Evolutionary conservation across 352 stramenopile species (phyloP).

Genomic region (Globisporangium recalcitrans): DNA sequence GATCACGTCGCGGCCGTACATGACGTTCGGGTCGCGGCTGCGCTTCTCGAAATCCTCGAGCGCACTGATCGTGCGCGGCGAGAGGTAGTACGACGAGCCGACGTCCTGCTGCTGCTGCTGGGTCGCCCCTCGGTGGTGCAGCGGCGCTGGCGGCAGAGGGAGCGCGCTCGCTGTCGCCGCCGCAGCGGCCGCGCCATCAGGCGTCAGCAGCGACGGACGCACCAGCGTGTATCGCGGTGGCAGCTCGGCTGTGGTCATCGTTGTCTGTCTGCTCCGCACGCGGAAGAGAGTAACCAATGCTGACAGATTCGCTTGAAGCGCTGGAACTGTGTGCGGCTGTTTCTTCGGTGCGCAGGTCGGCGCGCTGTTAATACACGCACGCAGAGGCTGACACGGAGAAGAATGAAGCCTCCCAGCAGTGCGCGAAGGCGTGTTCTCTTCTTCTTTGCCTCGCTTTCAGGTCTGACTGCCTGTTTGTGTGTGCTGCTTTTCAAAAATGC

Average conservation of each 20-base stretch:
- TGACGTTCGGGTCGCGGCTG: constrained; percentile 27
- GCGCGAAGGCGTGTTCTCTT: neutral
- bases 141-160: constrained; percentile 21
- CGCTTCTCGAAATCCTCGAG: constrained; percentile 24
- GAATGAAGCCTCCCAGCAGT: neutral
- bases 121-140: constrained; percentile 5
- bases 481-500: constrained; percentile 2
- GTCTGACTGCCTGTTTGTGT: constrained; percentile 7
- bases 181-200: constrained; percentile 7
- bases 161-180: constrained; percentile 14
- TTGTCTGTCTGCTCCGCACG: neutral
- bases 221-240: constrained; percentile 15
- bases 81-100: constrained; percentile 18
- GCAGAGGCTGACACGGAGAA: neutral
- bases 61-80: constrained; percentile 24
- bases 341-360: neutral
- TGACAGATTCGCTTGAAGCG: neutral
- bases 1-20: constrained; percentile 69
- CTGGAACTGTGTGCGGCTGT: neutral
- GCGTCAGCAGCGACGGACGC: constrained; percentile 13
- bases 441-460: neutral
- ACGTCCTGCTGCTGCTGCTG: constrained; percentile 11
- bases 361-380: neutral
- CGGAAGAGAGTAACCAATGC: neutral
- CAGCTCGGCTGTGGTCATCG: constrained; percentile 12